These are phyloP conservation scores for Echinosphaeria canescens DNA, from an alignment of 2,329 filamentous ascomycete species.

Conservation along the genomic window DNA sequence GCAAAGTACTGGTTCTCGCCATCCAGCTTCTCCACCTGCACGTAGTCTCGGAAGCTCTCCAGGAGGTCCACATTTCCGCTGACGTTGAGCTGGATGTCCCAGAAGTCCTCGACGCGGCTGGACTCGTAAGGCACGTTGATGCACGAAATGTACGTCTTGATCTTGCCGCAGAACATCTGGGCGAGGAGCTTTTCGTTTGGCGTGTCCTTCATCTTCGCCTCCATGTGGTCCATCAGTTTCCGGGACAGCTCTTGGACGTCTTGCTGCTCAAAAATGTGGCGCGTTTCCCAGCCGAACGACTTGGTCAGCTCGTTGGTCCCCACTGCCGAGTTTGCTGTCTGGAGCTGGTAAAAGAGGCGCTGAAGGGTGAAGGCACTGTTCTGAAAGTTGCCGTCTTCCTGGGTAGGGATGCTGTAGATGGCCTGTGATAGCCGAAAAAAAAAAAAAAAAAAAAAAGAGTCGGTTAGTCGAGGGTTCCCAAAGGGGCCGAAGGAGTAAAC, in stretches of 20 bases:
- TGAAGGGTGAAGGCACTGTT: constrained; percentile 93
- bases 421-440: constrained; percentile 43
- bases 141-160: constrained; percentile 97
- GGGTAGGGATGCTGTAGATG: constrained; percentile 91
- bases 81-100: constrained; percentile 97
- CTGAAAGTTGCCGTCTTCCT: constrained; percentile 54
- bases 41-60: constrained; percentile 90
- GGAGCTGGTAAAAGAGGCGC: constrained; percentile 82
- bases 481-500: too few relatives aligned
- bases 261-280: constrained; percentile 96
- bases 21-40: constrained; percentile 90
- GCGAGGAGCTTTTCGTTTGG: constrained; percentile 74
- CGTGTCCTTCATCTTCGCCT: constrained; percentile 96
- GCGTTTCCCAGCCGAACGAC: constrained; percentile 95
- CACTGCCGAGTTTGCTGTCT: constrained; percentile 68
- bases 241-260: constrained; percentile 94
- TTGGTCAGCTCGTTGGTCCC: constrained; percentile 84
- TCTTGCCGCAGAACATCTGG: constrained; percentile 88
- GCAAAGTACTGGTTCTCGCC: constrained; percentile 98
- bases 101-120: constrained; percentile 89
- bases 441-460: too few relatives aligned
- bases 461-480: too few relatives aligned
- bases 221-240: constrained; percentile 93
- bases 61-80: constrained; percentile 82
- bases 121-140: constrained; percentile 98